Percentiles rank a stretch among this genome's conserved stretches.
Evolutionary conservation across 225 moss, liverwort and hornwort genomes (phyloP).

Genomic region (Lunularia cruciata): DNA sequence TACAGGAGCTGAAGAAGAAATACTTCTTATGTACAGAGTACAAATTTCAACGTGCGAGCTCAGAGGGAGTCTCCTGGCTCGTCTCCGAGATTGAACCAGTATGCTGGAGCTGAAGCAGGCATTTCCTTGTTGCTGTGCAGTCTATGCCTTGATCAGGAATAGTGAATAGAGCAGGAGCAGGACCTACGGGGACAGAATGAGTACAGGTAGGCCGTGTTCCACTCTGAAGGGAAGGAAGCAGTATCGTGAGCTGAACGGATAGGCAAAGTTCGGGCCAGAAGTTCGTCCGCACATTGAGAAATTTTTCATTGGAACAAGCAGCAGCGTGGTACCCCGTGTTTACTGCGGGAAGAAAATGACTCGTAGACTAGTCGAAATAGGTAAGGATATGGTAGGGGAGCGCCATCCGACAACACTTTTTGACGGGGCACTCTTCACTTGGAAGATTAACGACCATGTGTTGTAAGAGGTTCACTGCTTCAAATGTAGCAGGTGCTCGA

Average conservation of each 20-base stretch:
- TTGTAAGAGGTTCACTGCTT: neutral
- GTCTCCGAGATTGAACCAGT: neutral
- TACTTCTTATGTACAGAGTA: neutral
- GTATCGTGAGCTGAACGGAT: neutral
- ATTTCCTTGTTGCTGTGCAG: neutral
- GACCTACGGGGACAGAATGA: neutral
- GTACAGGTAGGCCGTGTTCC: neutral
- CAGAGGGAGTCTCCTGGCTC: neutral
- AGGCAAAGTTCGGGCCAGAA: neutral
- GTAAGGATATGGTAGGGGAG: neutral
- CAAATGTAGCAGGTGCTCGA: neutral
- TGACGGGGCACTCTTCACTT: neutral
- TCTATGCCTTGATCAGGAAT: neutral
- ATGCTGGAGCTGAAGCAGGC: neutral
- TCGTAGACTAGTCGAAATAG: neutral
- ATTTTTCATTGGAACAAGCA: neutral
- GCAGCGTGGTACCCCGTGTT: neutral
- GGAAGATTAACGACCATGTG: neutral
- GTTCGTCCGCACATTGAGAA: neutral
- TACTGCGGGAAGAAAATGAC: neutral
- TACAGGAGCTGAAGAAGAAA: slow-evolving; percentile 1
- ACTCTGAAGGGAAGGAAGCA: neutral
- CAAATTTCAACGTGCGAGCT: neutral
- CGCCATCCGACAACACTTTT: neutral
- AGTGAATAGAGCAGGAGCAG: neutral